A percentile compares a stretch with the other conserved stretches of the same genome.
phyloP scores from a whole-genome alignment of 2,329 filamentous ascomycete genomes.

The Sclerotinia sclerotiorum region DNA sequence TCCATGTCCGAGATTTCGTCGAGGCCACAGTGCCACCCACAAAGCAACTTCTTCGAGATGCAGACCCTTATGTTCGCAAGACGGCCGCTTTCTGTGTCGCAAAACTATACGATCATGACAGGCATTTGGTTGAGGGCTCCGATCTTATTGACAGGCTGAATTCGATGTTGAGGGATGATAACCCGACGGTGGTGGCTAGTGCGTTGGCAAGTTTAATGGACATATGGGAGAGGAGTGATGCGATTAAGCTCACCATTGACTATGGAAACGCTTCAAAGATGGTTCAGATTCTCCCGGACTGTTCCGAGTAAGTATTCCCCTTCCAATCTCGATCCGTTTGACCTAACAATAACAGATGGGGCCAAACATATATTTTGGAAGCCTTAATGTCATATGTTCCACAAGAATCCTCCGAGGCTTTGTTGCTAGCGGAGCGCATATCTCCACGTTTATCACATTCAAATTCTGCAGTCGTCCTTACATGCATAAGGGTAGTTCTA shows the following conservation, averaged over 20 bases:
- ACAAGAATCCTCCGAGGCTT: constrained; percentile 83
- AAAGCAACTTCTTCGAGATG: constrained; percentile 78
- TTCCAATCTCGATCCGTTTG: neutral
- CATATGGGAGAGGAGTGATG: constrained; percentile 97
- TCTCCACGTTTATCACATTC: constrained; percentile 94
- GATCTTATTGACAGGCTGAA: constrained; percentile 93
- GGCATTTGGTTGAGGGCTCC: constrained; percentile 81
- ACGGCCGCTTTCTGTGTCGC: constrained; percentile 95
- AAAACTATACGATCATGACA: constrained; percentile 96
- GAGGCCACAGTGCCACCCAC: constrained; percentile 84
- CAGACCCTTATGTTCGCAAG: constrained; percentile 95
- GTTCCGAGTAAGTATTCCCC: constrained; percentile 74
- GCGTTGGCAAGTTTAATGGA: constrained; percentile 90
- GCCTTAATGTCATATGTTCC: constrained; percentile 97
- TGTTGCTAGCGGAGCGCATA: constrained; percentile 88
- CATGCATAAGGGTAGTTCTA: constrained; percentile 91
- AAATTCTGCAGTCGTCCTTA: constrained; percentile 94
- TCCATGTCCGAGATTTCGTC: constrained; percentile 94
- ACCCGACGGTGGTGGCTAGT: constrained; percentile 94
- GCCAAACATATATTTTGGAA: constrained; percentile 97
- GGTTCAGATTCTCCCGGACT: constrained; percentile 92
- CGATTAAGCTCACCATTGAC: constrained; percentile 96
- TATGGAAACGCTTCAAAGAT: constrained; percentile 98
- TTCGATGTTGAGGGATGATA: constrained; percentile 86
- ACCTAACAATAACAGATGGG: constrained; percentile 65